phyloP scores from a whole-genome alignment of 768 basidiomycete genomes.

The Pisolithus marmoratus region DNA sequence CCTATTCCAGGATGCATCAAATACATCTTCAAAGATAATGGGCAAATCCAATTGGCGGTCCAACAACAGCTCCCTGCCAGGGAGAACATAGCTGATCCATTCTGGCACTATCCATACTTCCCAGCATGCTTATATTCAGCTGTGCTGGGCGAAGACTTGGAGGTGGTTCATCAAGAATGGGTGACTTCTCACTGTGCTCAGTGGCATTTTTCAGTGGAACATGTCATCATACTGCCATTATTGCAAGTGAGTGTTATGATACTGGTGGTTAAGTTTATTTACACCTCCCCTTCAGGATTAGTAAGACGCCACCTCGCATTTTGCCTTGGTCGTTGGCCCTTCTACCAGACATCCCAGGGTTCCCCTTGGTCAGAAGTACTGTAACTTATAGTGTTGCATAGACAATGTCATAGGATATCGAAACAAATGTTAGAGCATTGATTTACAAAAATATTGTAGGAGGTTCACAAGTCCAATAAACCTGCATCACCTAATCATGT shows the following conservation, averaged over 20 bases:
- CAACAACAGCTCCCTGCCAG: neutral
- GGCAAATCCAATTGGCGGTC: neutral
- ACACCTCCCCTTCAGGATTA: no score
- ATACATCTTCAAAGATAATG: constrained; percentile 5
- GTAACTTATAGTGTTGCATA: no score
- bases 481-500: no score
- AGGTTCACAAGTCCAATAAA: no score
- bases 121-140: neutral
- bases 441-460: no score
- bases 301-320: no score
- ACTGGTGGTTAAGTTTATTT: no score
- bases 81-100: neutral
- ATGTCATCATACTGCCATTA: constrained; percentile 2
- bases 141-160: neutral
- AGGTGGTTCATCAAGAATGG: constrained; percentile 5
- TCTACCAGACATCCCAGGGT: no score
- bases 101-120: neutral
- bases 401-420: no score
- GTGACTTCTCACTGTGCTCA: constrained; percentile 2
- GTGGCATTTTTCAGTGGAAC: constrained; percentile 3
- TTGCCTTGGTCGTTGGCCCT: no score
- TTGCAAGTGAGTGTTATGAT: neutral
- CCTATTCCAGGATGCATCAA: constrained; percentile 12
- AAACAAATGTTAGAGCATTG: no score
- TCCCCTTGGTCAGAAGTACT: no score